Evolutionary conservation across 257 asterid genomes (phyloP), one percentile per base, ranked within the genome.

Genomic region (Lantana camara): DNA sequence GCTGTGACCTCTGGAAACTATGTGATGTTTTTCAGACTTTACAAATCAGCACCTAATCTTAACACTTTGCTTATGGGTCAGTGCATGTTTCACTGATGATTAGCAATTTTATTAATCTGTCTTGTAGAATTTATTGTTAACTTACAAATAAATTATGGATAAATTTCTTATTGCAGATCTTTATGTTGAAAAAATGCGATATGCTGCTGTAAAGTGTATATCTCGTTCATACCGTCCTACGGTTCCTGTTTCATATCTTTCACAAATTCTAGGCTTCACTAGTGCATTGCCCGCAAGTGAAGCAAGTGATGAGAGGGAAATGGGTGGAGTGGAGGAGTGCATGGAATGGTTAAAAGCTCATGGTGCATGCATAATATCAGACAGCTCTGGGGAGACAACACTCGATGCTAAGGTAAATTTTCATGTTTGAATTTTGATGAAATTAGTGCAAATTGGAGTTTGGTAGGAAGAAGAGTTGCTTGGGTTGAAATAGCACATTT

Each of bases 151-250:
- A 49, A 53, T 42, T 50, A 63, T 40, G 60, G 44, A 24, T 57
- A 60, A 24, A 44, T 63, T 63, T 64, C 24, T 47, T 17, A 34
- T 34, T 79, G 86, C 91, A 94, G 99, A 88, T 84, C 95, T 86
- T 47, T 77, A 94, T 77, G 96, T 85, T 68, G 99, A 94, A 67
- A 90, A 94, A 85, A 88, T 94, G 96, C 88, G 99, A 70, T 94
- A 90, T 71, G 92, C 89, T 4, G 99, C 99, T 32, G 80, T 90
- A 53, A 94, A 84, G 71, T 90, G 96, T 75, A 88, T 94, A 52
- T 86, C 86, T 58, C 95, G 96, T 41, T 90, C 99, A n/a, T 83
- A 86, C 75, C 98, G 99, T 19, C 99, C 99, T 27, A 79, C 96
- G 15, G 91, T 88, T 60, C 95, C 98, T 4, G 93, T 94, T 65